Evolutionary conservation across 148 eudicot species (phyloP).

Genomic region (Rhododendron simsii): DNA sequence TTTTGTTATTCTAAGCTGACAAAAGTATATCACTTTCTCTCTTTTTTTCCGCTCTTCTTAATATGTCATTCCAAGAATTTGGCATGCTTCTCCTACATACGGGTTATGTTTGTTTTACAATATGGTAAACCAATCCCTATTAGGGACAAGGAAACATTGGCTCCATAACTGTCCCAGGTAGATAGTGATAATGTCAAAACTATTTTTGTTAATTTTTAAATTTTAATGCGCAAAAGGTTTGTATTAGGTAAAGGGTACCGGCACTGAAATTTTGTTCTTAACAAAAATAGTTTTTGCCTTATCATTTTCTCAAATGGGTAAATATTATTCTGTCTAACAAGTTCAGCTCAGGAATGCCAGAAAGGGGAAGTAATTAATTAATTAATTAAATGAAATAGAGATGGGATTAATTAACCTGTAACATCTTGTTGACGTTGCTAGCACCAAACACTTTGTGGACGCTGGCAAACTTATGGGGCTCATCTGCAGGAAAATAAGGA

Average conservation of each 20-base stretch:
- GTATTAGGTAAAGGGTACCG: no score
- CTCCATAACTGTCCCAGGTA: no score
- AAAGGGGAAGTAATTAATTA: background rate
- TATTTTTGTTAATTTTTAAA: no score
- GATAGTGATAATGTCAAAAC: no score
- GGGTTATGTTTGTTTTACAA: background rate
- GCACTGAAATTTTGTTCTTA: no score
- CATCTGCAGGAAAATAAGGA: conserved; percentile 49
- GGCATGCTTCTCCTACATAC: background rate
- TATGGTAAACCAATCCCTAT: background rate
- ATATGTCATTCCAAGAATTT: background rate
- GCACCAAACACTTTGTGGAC: conserved; percentile 60
- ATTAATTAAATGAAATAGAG: background rate
- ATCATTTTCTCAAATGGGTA: no score
- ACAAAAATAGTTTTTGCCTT: no score
- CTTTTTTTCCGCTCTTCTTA: background rate
- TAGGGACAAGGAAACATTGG: background rate
- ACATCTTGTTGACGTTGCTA: conserved; percentile 27
- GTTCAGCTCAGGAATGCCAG: background rate
- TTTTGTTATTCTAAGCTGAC: no score
- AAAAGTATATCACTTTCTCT: background rate
- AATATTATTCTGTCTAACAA: no score
- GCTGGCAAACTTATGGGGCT: conserved; percentile 48
- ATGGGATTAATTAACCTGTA: conserved; percentile 40
- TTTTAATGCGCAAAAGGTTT: no score